Conservation (phyloP, 768 basidiomycete genomes). For the Tulasnella sp. region DNA sequence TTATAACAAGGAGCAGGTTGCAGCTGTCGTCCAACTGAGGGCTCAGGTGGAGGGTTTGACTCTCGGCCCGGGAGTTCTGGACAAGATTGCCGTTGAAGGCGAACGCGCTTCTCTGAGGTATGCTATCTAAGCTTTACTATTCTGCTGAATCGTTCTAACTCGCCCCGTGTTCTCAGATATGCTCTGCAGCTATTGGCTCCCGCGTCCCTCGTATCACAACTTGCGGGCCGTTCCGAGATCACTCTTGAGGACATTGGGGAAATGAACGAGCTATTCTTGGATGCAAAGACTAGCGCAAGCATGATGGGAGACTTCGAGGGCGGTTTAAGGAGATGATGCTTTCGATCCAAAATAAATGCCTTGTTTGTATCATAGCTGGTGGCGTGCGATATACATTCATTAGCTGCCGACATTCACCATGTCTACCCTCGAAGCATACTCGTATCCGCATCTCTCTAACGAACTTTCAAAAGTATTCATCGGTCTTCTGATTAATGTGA, state of each 20-base stretch:
- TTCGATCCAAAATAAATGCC: not conserved
- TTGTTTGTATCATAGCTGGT: not conserved
- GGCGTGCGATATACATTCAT: not conserved
- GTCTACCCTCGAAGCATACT: slow-evolving; percentile 56
- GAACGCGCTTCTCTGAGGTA: slow-evolving; percentile 80
- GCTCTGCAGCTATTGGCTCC: slow-evolving; percentile 90
- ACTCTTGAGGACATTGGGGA: slow-evolving; percentile 87
- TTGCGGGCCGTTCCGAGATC: slow-evolving; percentile 80
- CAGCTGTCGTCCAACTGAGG: slow-evolving; percentile 82
- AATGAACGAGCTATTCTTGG: slow-evolving; percentile 93
- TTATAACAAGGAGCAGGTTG: slow-evolving; percentile 82
- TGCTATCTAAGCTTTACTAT: slow-evolving; percentile 39
- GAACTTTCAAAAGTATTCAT: slow-evolving; percentile 51
- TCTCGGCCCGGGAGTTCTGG: slow-evolving; percentile 73
- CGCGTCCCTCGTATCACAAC: slow-evolving; percentile 79
- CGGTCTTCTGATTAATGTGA: slow-evolving; percentile 68
- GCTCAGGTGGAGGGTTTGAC: slow-evolving; percentile 85
- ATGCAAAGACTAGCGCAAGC: slow-evolving; percentile 68
- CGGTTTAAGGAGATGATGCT: slow-evolving; percentile 21
- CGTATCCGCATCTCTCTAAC: slow-evolving; percentile 57
- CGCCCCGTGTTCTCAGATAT: slow-evolving; percentile 57
- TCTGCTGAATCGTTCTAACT: slow-evolving; percentile 27
- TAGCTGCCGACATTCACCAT: not conserved
- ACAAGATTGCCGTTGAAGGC: slow-evolving; percentile 79
- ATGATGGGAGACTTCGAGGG: slow-evolving; percentile 34